These are phyloP conservation scores for Botryosphaeria dothidea DNA, from an alignment of 2,329 filamentous ascomycete genomes.

Conservation along the genomic window DNA sequence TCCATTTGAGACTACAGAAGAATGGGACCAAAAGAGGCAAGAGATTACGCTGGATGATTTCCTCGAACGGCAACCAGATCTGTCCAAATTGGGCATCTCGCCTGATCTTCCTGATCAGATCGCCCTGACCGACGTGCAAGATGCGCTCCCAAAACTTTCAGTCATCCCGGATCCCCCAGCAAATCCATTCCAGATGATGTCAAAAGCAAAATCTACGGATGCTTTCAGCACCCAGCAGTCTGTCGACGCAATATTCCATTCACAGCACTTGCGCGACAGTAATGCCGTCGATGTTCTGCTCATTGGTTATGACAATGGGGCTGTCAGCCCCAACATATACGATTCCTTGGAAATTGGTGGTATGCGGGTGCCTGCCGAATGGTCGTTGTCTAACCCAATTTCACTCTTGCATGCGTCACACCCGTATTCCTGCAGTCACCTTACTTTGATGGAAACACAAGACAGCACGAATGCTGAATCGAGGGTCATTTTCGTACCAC, in stretches of 20 bases:
- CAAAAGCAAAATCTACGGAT: conserved; percentile 32
- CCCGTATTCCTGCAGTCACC: conserved; percentile 72
- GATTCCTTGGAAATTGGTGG: conserved; percentile 79
- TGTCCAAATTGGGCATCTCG: conserved; percentile 34
- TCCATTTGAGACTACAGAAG: conserved; percentile 27
- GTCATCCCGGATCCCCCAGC: conserved; percentile 37
- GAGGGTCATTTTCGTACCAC: conserved; percentile 54
- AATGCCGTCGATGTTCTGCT: conserved; percentile 79
- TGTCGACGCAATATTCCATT: conserved; percentile 42
- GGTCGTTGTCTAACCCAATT: conserved; percentile 47
- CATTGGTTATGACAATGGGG: conserved; percentile 69
- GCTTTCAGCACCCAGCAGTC: conserved; percentile 41
- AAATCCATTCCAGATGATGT: conserved; percentile 31
- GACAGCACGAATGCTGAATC: conserved; percentile 37
- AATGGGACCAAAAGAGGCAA: conserved; percentile 37
- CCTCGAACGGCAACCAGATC: conserved; percentile 38
- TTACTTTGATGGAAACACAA: conserved; percentile 61
- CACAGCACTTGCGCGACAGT: conserved; percentile 60
- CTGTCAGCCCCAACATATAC: conserved; percentile 77
- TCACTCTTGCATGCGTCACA: conserved; percentile 68
- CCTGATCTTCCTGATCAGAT: conserved; percentile 41
- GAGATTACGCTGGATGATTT: conserved; percentile 41
- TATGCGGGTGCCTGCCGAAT: conserved; percentile 54
- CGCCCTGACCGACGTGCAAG: conserved; percentile 43
- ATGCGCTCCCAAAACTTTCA: conserved; percentile 39